phyloP scores from a whole-genome alignment of 306 rosid species.

The Vigna reflexopilosa region DNA sequence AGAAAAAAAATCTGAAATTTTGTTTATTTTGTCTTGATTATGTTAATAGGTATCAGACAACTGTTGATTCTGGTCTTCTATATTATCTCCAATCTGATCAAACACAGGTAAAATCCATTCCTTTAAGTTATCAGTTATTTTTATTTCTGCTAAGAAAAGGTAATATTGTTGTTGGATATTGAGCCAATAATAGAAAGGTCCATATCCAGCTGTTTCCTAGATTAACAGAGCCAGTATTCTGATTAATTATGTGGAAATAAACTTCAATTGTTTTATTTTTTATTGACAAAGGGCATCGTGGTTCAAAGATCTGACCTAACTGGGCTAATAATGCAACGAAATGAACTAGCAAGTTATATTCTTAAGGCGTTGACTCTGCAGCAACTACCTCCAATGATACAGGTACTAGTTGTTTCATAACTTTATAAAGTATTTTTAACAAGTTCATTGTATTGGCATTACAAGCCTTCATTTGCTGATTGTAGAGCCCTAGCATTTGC shows the following conservation, averaged over 20 bases:
- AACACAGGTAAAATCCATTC: slow-evolving; percentile 65
- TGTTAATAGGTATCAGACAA: slow-evolving; percentile 69
- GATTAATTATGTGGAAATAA: no score
- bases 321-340: slow-evolving; percentile 88
- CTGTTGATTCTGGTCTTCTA: slow-evolving; percentile 84
- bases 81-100: slow-evolving; percentile 87
- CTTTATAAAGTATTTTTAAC: slow-evolving; percentile 34
- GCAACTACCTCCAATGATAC: slow-evolving; percentile 82
- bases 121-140: slow-evolving; percentile 26
- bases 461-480: slow-evolving; percentile 44
- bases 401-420: slow-evolving; percentile 52
- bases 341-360: slow-evolving; percentile 87
- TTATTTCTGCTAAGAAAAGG: slow-evolving; percentile 29
- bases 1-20: slow-evolving; percentile 12
- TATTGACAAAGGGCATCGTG: slow-evolving; percentile 65
- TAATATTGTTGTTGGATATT: background rate
- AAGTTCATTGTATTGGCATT: slow-evolving; percentile 28
- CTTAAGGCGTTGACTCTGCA: slow-evolving; percentile 78
- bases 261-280: slow-evolving; percentile 17
- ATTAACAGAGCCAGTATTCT: no score
- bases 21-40: slow-evolving; percentile 32
- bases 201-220: no score
- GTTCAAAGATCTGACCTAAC: slow-evolving; percentile 88
- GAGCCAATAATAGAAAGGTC: no score
- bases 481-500: slow-evolving; percentile 76